Evolutionary conservation across 1,284 basidiomycete genomes (phyloP), one percentile per base, ranked within the genome.

Genomic region (Moesziomyces sp.): DNA sequence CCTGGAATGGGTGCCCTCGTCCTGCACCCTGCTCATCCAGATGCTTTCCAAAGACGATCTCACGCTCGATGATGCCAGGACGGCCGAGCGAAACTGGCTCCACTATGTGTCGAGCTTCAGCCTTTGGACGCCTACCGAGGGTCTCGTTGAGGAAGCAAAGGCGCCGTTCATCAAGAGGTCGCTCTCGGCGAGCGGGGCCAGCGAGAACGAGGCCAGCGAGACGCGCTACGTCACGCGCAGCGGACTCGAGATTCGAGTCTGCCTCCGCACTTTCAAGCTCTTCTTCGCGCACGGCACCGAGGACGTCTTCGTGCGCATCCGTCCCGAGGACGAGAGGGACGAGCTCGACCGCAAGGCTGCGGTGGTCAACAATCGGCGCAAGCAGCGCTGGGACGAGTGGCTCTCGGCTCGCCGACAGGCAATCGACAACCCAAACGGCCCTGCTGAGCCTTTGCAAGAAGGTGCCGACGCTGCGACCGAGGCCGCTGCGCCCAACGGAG

Each of bases 41-140:
- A 86, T 98, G 33, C 88, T 97, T 26, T 92, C 92, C 19, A 93
- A 93, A 81, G 94, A 96, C 73, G 95, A 97, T 81, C 88, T 91
- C 3, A 92, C 90, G 51, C 88, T 92, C 42, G 93, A 97, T 77
- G 93, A 96, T 79, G 90, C 91, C 0, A 92, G 92, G 83, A 91
- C 90, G 18, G 86, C 91, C 57, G 91, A 91, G 45, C 91, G 92
- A 46, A 88, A 92, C 52, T 95, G 94, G 93, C 90, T 93, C 74
- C 88, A 91, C 4, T 98, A 98, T 85, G 90, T 97, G 63, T 92
- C 94, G 58, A 91, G 91, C 10, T 98, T 90, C 85, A 91, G 78
- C 55, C 74, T 83, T 7, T 83, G 80, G 76, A 75, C 78, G n/a
- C 81, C 82, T 3, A 84, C 82, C 11, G 82, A 84, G 54, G 82